A percentile compares a stretch with the other conserved stretches of the same genome.
Evolutionary conservation across 768 basidiomycete species (phyloP).

Genomic region (Postia placenta): DNA sequence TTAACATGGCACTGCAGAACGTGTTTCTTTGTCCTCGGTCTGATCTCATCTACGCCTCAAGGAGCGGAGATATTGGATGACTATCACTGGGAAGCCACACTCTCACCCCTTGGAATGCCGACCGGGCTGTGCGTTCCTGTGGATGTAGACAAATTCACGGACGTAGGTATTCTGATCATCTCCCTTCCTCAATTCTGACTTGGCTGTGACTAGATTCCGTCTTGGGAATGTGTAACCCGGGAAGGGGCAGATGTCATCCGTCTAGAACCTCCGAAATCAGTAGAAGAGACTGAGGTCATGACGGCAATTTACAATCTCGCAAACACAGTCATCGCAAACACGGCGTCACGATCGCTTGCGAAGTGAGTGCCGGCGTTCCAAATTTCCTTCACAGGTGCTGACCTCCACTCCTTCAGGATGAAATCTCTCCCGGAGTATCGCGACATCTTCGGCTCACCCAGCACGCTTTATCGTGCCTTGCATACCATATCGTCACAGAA

Average conservation of each 20-base stretch:
- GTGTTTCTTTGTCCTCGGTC: conserved; percentile 91
- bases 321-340: conserved; percentile 93
- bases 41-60: conserved; percentile 86
- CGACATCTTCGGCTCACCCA: conserved; percentile 67
- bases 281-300: conserved; percentile 76
- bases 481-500: conserved; percentile 85
- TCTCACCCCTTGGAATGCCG: conserved; percentile 78
- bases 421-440: conserved; percentile 75
- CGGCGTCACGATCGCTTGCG: conserved; percentile 85
- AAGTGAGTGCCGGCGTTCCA: conserved; percentile 42
- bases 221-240: conserved; percentile 44
- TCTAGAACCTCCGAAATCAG: conserved; percentile 58
- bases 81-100: conserved; percentile 87
- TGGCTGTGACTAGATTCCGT: conserved; percentile 48
- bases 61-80: conserved; percentile 93
- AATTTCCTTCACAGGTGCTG: conserved; percentile 3
- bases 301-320: conserved; percentile 89
- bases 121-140: conserved; percentile 89
- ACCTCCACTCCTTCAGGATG: conserved; percentile 41
- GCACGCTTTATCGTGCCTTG: conserved; percentile 79
- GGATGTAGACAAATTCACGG: conserved; percentile 76
- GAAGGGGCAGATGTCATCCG: conserved; percentile 32
- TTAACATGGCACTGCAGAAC: conserved; percentile 50
- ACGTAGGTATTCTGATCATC: conserved; percentile 41
- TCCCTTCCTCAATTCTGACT: background rate